phyloP scores from a whole-genome alignment of 306 rosid genomes.

The Dryas octopetala region DNA sequence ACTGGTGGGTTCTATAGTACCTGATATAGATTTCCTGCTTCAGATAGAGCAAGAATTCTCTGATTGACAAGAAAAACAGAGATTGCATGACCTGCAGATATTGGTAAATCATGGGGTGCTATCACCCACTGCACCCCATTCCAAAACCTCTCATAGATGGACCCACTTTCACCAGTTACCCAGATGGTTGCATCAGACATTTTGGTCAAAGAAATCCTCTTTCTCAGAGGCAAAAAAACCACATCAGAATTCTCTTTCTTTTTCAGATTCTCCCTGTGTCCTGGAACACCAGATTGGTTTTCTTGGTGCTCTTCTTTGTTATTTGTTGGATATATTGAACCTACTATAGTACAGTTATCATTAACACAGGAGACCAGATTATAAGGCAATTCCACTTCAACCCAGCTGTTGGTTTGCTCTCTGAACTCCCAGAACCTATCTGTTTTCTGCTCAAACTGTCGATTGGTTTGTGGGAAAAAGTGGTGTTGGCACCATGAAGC shows the following conservation, averaged over 20 bases:
- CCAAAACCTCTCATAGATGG: conserved; percentile 94
- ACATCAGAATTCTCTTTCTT: conserved; percentile 29
- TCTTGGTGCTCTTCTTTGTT: conserved; percentile 17
- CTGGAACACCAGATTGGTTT: conserved; percentile 31
- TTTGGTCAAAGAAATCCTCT: conserved; percentile 74
- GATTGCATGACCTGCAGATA: conserved; percentile 53
- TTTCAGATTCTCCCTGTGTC: conserved; percentile 22
- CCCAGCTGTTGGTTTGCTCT: conserved; percentile 69
- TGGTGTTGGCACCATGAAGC: conserved; percentile 60
- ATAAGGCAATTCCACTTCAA: conserved; percentile 72
- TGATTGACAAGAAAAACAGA: conserved; percentile 67
- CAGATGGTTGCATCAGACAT: conserved; percentile 76
- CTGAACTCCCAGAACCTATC: conserved; percentile 79
- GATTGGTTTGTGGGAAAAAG: conserved; percentile 35
- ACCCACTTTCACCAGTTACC: conserved; percentile 89
- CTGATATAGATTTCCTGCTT: conserved; percentile 75
- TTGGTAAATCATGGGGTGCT: conserved; percentile 85
- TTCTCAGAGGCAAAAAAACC: conserved; percentile 50
- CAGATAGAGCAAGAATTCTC: conserved; percentile 75
- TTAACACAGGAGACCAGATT: conserved; percentile 62
- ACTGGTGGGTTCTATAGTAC: conserved; percentile 35
- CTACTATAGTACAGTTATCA: conserved; percentile 44
- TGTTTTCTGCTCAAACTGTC: conserved; percentile 66
- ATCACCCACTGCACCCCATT: conserved; percentile 92
- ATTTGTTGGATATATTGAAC: conserved; percentile 26